Evolutionary conservation across 495 filamentous ascomycete genomes (phyloP).

Genomic region (Annulohypoxylon maeteangense): DNA sequence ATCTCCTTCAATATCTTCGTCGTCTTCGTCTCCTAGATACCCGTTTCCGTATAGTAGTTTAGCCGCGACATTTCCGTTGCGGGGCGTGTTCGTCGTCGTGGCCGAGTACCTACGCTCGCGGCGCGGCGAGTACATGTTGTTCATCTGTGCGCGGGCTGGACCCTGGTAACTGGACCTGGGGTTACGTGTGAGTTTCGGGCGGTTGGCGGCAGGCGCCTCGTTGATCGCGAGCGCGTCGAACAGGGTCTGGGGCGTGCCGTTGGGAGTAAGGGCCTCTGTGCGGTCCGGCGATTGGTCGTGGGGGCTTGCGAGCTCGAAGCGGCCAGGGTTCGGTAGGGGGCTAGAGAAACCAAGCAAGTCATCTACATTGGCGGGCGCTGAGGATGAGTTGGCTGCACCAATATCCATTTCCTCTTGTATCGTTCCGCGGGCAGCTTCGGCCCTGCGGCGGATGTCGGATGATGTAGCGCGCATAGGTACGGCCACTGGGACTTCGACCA

Average conservation of each 20-base stretch:
- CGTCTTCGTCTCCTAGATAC: conserved; percentile 60
- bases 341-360: conserved; percentile 79
- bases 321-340: conserved; percentile 80
- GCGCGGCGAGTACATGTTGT: conserved; percentile 57
- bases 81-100: conserved; percentile 45
- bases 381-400: conserved; percentile 73
- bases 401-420: conserved; percentile 92
- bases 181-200: conserved; percentile 12
- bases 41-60: conserved; percentile 53
- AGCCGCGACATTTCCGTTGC: conserved; percentile 56
- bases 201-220: conserved; percentile 10
- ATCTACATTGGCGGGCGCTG: conserved; percentile 39
- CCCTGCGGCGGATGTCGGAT: conserved; percentile 75
- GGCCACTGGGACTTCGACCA: conserved; percentile 94
- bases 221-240: conserved; percentile 23
- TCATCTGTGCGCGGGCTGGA: conserved; percentile 48
- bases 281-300: conserved; percentile 44
- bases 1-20: conserved; percentile 88
- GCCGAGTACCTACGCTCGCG: conserved; percentile 54
- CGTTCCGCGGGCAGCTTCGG: conserved; percentile 52
- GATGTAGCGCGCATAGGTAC: conserved; percentile 87
- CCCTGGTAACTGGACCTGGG: conserved; percentile 51
- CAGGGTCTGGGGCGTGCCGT: conserved; percentile 29
- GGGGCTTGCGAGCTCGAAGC: conserved; percentile 79
- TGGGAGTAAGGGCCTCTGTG: conserved; percentile 17